phyloP scores from a whole-genome alignment of 1,284 basidiomycete species.

The Stereum hirsutum region DNA sequence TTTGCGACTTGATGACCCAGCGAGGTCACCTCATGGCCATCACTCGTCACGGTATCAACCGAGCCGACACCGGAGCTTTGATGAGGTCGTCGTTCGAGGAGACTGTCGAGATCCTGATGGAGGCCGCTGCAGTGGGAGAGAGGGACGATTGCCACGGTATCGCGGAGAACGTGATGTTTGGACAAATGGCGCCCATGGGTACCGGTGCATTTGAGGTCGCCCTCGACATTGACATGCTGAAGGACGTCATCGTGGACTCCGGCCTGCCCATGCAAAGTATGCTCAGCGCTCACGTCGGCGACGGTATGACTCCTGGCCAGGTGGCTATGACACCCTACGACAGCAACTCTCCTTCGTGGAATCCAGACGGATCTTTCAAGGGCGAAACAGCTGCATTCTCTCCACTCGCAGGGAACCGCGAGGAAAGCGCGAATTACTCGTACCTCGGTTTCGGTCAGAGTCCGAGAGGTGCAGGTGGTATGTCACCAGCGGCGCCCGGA shows the following conservation, averaged over 20 bases:
- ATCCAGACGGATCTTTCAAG: slow-evolving; percentile 54
- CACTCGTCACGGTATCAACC: slow-evolving; percentile 98
- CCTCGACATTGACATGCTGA: slow-evolving; percentile 96
- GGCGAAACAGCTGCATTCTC: slow-evolving; percentile 90
- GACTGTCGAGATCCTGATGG: slow-evolving; percentile 98
- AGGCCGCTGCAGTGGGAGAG: slow-evolving; percentile 96
- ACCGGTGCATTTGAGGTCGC: slow-evolving; percentile 94
- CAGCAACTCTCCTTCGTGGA: slow-evolving; percentile 79
- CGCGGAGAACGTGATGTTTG: slow-evolving; percentile 97
- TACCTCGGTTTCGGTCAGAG: slow-evolving; percentile 76
- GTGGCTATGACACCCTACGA: slow-evolving; percentile 94
- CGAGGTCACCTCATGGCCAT: slow-evolving; percentile 96
- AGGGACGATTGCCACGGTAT: slow-evolving; percentile 98
- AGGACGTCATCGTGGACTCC: slow-evolving; percentile 97
- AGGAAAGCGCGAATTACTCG: slow-evolving; percentile 68
- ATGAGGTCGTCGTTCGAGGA: slow-evolving; percentile 99
- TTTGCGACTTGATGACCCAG: slow-evolving; percentile 98
- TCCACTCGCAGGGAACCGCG: slow-evolving; percentile 84
- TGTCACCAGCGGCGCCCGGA: slow-evolving; percentile 71
- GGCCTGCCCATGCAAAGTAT: slow-evolving; percentile 84
- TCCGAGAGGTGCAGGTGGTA: slow-evolving; percentile 68
- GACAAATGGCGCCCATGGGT: slow-evolving; percentile 98
- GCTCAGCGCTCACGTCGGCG: slow-evolving; percentile 72
- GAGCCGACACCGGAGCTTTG: slow-evolving; percentile 92
- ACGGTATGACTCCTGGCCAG: slow-evolving; percentile 88